Base-by-base conservation (phyloP, 179 eudicot genomes). In the Gypsophila paniculata region DNA sequence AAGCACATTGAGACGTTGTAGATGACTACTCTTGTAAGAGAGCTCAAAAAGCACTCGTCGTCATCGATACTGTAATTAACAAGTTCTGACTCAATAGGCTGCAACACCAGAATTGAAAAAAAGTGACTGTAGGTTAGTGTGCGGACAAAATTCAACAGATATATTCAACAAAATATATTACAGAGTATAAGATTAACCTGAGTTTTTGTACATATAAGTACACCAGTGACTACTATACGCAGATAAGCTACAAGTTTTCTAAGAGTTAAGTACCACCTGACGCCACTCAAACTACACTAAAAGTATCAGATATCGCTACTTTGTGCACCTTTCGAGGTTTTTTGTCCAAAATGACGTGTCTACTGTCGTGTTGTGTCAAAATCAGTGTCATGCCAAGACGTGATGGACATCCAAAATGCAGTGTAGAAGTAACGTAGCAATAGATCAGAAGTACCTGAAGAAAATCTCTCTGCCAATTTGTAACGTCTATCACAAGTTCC, bases 401-500 rank as follows among this genome's bases (percentile, higher is more conserved):
- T 26, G 39, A 11, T 44, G 11, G 6, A 9, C 49, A 44, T 5
- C 49, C 49, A 44, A 44, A 5, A 5, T 44, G 49, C 4, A 5
- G 49, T 6, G 49, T 10, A 44, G 12, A 44, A 44, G 49, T 44
- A 44, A 6, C 49, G 8, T 5, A 44, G 8, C 49, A n/a, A 9
- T 44, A 44, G 49, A 44, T 36, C 7, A 39, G 51, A 58, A 39
- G 7, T 48, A 69, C 73, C 78, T 61, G 15, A 17, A 69, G 10
- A 36, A 61, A 69, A 34, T 61, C 63, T 9, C 57, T 9, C 7
- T 22, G 23, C 57, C 62, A 15, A 44, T 4, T 22, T 44, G 54
- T 54, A 36, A 75, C 23, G 61, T 75, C 12, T 12, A 75, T 34
- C 51, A 46, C 68, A 52, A 75, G 73, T 49, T 75, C 73, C 69